Evolutionary conservation across 2,329 filamentous ascomycete genomes (phyloP), one percentile per base, ranked within the genome.

Genomic region (Seiridium cupressi): DNA sequence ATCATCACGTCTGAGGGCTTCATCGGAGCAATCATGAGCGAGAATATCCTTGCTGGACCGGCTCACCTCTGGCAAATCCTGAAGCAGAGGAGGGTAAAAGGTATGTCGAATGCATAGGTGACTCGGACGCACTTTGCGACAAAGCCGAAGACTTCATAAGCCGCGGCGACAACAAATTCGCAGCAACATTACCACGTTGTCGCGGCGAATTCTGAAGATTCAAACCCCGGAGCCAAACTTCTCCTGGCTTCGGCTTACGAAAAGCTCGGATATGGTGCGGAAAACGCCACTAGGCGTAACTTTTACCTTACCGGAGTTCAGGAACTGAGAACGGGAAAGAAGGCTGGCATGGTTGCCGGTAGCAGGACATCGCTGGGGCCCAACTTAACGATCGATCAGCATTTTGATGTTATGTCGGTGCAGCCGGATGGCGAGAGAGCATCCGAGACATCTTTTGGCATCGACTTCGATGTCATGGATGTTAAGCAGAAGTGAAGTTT

Each of bases 241-340:
- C 55, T 67, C 4, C 68, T 79, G 3, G 72, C 71, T 1, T 59
- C 59, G 1, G 69, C 73, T 1, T 77, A 71, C 58, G 67, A 71
- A 51, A 60, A 65, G 26, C 69, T 79, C 7, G 76, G 73, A 0
- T 73, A 67, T 57, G 72, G 73, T 3, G 59, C 72, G 3, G 75
- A 78, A 63, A 79, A 78, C 63, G 75, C 67, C 3, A 72, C 72
- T 0, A 78, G 75, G 76, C 65, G 76, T 3, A 77, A 78, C 58
- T 75, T 76, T 55, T 78, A 73, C 55, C 64, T 77, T 3, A 69
- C 68, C 1, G 69, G 66, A 0, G 69, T 74, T 5, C 57, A 60
- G 32, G 71, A 72, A 51, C 67, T 75, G 48, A 62, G 62, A 40
- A 42, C 34, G 32, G 38, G 44, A 31, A 57, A 57, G 58, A 49